phyloP scores from a whole-genome alignment of 1,284 basidiomycete genomes.

The Leccinum subrobustum region DNA sequence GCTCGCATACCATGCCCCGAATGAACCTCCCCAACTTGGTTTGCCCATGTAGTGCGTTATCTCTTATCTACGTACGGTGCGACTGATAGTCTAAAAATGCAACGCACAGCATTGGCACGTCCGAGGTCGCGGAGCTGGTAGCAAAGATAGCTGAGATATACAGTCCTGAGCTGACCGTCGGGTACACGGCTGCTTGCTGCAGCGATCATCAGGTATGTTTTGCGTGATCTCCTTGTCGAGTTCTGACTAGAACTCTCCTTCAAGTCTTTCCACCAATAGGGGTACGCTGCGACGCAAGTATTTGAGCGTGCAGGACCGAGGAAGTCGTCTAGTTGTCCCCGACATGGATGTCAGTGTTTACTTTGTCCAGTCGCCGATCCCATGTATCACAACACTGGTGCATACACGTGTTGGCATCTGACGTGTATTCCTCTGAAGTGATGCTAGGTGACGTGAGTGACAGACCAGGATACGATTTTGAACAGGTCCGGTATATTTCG shows the following conservation, averaged over 20 bases:
- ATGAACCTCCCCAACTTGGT: slow-evolving; percentile 78
- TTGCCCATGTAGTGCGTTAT: slow-evolving; percentile 57
- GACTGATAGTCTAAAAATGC: neutral
- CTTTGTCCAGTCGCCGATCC: slow-evolving; percentile 66
- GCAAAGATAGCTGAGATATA: slow-evolving; percentile 73
- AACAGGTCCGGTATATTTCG: slow-evolving; percentile 77
- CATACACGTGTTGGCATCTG: slow-evolving; percentile 13
- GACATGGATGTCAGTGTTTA: neutral
- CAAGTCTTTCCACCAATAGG: slow-evolving; percentile 78
- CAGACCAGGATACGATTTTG: slow-evolving; percentile 75
- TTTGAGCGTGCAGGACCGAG: slow-evolving; percentile 82
- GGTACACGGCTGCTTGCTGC: slow-evolving; percentile 79
- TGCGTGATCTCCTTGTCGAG: neutral
- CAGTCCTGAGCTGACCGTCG: slow-evolving; percentile 79
- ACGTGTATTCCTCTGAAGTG: neutral
- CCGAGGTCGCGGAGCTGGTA: slow-evolving; percentile 73
- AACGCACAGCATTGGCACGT: slow-evolving; percentile 67
- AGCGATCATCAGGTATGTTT: slow-evolving; percentile 74
- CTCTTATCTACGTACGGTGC: neutral
- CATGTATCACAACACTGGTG: slow-evolving; percentile 82
- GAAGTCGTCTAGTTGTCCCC: slow-evolving; percentile 29
- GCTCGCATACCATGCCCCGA: slow-evolving; percentile 74
- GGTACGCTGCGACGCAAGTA: slow-evolving; percentile 79
- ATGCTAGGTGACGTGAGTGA: slow-evolving; percentile 68
- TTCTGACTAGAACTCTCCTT: neutral